phyloP scores from a whole-genome alignment of 345 rosid species.

The Linum tenue region DNA sequence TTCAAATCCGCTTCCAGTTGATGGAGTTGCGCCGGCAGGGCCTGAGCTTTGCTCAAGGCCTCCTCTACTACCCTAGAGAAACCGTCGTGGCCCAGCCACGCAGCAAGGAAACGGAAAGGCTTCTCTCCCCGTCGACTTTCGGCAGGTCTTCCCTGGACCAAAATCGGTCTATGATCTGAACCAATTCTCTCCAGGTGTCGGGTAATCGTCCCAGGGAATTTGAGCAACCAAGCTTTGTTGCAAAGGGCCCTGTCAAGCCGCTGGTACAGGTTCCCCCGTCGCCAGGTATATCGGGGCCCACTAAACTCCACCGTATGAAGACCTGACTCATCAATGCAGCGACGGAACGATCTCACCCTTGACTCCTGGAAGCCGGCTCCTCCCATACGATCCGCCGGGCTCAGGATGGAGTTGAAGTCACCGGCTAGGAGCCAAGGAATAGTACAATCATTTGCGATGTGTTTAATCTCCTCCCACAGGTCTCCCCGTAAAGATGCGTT shows the following conservation, averaged over 20 bases:
- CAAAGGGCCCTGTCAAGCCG: background rate
- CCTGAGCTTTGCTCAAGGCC: background rate
- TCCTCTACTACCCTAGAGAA: too few relatives aligned
- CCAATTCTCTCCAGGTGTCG: background rate
- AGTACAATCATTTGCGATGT: too few relatives aligned
- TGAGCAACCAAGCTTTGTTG: background rate
- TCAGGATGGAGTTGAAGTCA: too few relatives aligned
- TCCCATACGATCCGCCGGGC: too few relatives aligned
- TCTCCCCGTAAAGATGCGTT: too few relatives aligned
- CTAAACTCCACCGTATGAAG: background rate
- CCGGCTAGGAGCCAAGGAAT: too few relatives aligned
- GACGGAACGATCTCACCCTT: background rate
- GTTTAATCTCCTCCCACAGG: too few relatives aligned
- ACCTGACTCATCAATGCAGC: background rate
- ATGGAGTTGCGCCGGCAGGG: too few relatives aligned
- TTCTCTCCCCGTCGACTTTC: background rate
- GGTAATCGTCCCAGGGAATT: background rate
- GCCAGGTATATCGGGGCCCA: background rate
- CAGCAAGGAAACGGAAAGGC: background rate
- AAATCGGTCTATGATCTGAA: background rate
- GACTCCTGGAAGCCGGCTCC: too few relatives aligned
- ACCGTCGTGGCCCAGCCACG: background rate
- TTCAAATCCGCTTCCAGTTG: background rate
- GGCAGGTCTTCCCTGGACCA: background rate
- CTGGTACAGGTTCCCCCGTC: background rate